phyloP scores from a whole-genome alignment of 176 grass and related monocot species.

The Chrysopogon serrulatus region DNA sequence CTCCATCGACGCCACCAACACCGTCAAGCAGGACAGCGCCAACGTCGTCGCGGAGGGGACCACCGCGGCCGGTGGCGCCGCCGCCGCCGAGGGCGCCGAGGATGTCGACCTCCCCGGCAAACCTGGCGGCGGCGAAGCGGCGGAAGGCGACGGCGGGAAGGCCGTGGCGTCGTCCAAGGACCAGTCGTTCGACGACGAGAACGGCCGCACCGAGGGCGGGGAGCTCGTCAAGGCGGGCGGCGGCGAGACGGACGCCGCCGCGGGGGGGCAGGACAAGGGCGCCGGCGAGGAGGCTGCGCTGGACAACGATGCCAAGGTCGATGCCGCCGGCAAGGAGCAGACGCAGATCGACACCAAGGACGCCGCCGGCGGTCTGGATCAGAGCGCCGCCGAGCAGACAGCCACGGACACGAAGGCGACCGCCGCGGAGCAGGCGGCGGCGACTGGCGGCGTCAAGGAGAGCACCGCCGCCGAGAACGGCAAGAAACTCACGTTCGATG shows the following conservation, averaged over 20 bases:
- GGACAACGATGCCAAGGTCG: neutral
- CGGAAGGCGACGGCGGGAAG: constrained; percentile 15
- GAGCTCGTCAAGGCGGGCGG: constrained; percentile 56
- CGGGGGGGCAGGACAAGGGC: constrained; percentile 26
- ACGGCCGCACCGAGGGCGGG: constrained; percentile 64
- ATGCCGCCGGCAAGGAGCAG: neutral
- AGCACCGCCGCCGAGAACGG: too few relatives aligned
- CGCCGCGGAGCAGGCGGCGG: neutral
- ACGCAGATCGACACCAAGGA: neutral
- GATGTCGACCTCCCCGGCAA: neutral
- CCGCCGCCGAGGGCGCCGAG: neutral
- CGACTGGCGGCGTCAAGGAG: neutral
- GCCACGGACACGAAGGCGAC: neutral
- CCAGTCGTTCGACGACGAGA: constrained; percentile 70
- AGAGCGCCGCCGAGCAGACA: neutral
- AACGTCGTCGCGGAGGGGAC: constrained; percentile 25
- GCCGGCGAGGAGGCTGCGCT: neutral
- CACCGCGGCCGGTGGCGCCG: neutral
- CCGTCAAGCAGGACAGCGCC: constrained; percentile 46
- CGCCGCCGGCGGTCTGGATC: neutral
- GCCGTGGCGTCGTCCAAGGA: constrained; percentile 8
- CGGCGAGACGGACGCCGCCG: constrained; percentile 32
- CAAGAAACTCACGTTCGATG: constrained; percentile 48
- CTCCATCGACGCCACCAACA: constrained; percentile 61
- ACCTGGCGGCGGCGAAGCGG: neutral